phyloP scores from a whole-genome alignment of 2,329 filamentous ascomycete genomes.

The Pochonia chlamydosporia region DNA sequence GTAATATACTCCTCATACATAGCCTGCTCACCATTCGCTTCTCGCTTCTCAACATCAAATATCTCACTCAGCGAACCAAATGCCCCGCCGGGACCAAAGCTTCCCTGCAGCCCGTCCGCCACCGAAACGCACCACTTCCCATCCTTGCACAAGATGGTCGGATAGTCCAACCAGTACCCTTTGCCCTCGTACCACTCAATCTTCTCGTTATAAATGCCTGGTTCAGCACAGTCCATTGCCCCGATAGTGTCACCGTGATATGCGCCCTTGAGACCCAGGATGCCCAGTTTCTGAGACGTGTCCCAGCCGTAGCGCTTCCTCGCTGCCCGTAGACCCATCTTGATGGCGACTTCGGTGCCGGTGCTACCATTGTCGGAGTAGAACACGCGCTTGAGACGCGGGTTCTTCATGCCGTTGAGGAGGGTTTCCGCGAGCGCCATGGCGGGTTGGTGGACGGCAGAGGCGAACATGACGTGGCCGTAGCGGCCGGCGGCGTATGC shows the following conservation, averaged over 20 bases:
- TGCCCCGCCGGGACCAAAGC: constrained; percentile 36
- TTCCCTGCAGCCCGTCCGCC: constrained; percentile 40
- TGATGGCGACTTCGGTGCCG: constrained; percentile 75
- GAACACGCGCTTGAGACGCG: constrained; percentile 65
- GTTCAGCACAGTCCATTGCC: constrained; percentile 80
- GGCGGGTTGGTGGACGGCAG: constrained; percentile 73
- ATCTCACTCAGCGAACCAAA: constrained; percentile 48
- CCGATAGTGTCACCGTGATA: constrained; percentile 89
- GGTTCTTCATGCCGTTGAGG: constrained; percentile 53
- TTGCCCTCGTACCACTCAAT: constrained; percentile 80
- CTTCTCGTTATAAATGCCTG: constrained; percentile 71
- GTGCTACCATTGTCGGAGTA: constrained; percentile 83
- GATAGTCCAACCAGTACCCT: constrained; percentile 78
- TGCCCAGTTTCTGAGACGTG: constrained; percentile 50
- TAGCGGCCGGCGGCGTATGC: constrained; percentile 79
- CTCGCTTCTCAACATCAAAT: constrained; percentile 52
- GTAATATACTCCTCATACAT: constrained; percentile 57
- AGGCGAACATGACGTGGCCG: constrained; percentile 84
- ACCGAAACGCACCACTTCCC: constrained; percentile 62
- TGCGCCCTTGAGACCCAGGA: constrained; percentile 71
- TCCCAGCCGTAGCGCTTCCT: constrained; percentile 62
- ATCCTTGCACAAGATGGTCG: constrained; percentile 59
- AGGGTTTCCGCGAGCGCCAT: constrained; percentile 62
- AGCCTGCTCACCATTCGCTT: constrained; percentile 35
- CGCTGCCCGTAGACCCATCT: constrained; percentile 73